These are phyloP conservation scores for Citrus glauca DNA, from an alignment of 345 rosid genomes.

Conservation along the genomic window DNA sequence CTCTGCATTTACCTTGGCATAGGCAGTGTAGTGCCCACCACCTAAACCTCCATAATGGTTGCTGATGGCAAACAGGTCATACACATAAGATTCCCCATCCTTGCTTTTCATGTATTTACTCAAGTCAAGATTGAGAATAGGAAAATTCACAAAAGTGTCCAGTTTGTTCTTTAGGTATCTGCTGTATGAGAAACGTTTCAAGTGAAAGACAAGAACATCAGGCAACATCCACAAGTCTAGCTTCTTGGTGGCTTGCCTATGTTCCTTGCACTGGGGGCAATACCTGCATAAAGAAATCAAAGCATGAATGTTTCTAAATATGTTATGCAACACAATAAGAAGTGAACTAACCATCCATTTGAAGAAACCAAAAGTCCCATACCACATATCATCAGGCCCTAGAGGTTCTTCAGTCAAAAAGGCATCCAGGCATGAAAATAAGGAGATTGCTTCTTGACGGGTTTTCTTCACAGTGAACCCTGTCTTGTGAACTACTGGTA, in stretches of 20 bases:
- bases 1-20: slow-evolving; percentile 60
- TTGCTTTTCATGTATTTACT: slow-evolving; percentile 65
- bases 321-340: not conserved
- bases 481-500: slow-evolving; percentile 70
- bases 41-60: slow-evolving; percentile 94
- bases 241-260: slow-evolving; percentile 89
- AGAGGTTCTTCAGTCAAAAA: slow-evolving; percentile 92
- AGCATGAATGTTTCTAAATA: slow-evolving; percentile 1
- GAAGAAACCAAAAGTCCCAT: slow-evolving; percentile 7
- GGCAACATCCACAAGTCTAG: slow-evolving; percentile 92
- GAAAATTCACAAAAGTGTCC: slow-evolving; percentile 79
- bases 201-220: slow-evolving; percentile 81
- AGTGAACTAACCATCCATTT: not conserved
- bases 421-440: slow-evolving; percentile 94
- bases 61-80: slow-evolving; percentile 86
- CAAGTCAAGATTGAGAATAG: slow-evolving; percentile 71
- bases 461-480: slow-evolving; percentile 67
- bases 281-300: slow-evolving; percentile 49
- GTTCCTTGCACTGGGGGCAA: slow-evolving; percentile 86
- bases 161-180: slow-evolving; percentile 79
- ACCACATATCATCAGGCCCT: slow-evolving; percentile 98
- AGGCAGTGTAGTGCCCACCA: slow-evolving; percentile 95
- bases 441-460: slow-evolving; percentile 67
- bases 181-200: slow-evolving; percentile 86
- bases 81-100: slow-evolving; percentile 53